Percentiles rank a stretch among this genome's conserved stretches.
phyloP scores from a whole-genome alignment of 305 asterid species.

The Fraxinus greggii region DNA sequence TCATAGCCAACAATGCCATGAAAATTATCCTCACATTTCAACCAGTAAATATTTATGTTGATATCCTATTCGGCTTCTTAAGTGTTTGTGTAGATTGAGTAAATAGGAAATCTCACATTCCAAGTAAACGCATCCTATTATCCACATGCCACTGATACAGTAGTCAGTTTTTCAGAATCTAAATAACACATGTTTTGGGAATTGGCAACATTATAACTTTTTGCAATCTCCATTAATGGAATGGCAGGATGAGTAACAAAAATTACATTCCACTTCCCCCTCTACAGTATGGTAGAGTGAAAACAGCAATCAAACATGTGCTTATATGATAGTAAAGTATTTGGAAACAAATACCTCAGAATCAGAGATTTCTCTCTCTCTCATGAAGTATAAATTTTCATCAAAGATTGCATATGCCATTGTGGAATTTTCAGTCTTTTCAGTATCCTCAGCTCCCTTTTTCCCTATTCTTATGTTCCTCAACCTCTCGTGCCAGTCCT shows the following conservation, averaged over 20 bases:
- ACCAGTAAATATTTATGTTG: neutral
- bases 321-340: constrained; percentile 13
- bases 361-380: constrained; percentile 54
- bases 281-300: constrained; percentile 12
- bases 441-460: constrained; percentile 58
- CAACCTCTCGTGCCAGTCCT: constrained; percentile 85
- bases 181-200: neutral
- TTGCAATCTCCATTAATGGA: neutral
- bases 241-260: constrained; percentile 10
- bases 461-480: constrained; percentile 71
- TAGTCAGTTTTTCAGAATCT: neutral
- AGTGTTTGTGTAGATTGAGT: neutral
- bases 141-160: neutral
- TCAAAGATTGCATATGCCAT: constrained; percentile 89
- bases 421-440: constrained; percentile 56
- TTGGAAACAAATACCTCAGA: constrained; percentile 48
- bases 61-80: constrained; percentile 4
- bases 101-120: neutral
- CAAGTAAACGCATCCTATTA: neutral
- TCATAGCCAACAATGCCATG: constrained; percentile 20
- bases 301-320: constrained; percentile 4
- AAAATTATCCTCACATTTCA: neutral
- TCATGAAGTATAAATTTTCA: constrained; percentile 70
- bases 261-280: neutral
- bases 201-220: neutral